phyloP scores from a whole-genome alignment of 2,329 filamentous ascomycete genomes.

The Periconia macrospinosa region DNA sequence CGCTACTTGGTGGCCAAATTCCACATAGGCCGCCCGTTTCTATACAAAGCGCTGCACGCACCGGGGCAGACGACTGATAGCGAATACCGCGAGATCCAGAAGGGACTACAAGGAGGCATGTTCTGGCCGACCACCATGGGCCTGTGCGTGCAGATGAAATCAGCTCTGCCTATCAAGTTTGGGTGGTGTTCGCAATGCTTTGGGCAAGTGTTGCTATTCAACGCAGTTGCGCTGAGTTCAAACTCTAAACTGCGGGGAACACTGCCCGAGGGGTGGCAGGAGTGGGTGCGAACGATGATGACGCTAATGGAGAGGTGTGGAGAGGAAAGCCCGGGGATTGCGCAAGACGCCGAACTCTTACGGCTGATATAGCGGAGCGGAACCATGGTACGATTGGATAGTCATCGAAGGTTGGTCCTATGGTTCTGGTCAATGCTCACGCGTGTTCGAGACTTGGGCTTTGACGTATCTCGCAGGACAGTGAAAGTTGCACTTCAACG shows the following conservation, averaged over 20 bases:
- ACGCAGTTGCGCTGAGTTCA: conserved; percentile 31
- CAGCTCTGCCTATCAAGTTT: conserved; percentile 40
- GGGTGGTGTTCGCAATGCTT: conserved; percentile 44
- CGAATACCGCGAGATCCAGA: conserved; percentile 34
- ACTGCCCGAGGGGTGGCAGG: conserved; percentile 37
- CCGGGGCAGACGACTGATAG: conserved; percentile 29
- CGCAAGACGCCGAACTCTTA: conserved; percentile 38
- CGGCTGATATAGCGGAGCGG: conserved; percentile 25
- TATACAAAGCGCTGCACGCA: conserved; percentile 43
- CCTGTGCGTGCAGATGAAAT: conserved; percentile 39
- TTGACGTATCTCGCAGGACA: too few species aligned
- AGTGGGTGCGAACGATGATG: conserved; percentile 43
- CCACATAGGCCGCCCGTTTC: conserved; percentile 41
- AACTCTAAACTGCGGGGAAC: conserved; percentile 32
- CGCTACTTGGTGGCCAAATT: conserved; percentile 43
- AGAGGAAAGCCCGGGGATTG: conserved; percentile 37
- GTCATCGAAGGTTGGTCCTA: too few species aligned
- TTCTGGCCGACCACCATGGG: conserved; percentile 43
- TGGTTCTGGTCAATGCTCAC: too few species aligned
- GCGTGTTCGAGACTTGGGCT: too few species aligned
- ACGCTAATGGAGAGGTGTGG: conserved; percentile 35
- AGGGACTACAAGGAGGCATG: conserved; percentile 36
- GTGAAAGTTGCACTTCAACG: too few species aligned
- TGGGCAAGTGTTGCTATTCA: conserved; percentile 39
- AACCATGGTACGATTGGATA: neutral